Percentiles rank a stretch among this genome's conserved stretches.
Conservation (phyloP, 2,329 filamentous ascomycete species). For the Phyllachora maydis region DNA sequence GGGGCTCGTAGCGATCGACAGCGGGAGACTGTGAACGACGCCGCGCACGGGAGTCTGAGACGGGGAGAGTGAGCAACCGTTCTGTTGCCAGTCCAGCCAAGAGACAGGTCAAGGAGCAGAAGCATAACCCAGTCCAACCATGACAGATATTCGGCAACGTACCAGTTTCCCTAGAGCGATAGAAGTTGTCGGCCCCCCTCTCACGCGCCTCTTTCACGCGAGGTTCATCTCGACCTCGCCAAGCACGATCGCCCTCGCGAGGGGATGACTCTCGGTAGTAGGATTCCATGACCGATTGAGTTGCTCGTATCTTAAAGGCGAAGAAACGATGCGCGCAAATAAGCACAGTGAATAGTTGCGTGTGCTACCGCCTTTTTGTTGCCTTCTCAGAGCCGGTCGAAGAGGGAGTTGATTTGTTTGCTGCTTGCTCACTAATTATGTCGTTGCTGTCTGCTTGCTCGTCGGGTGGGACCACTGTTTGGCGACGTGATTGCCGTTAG, state of each 20-base stretch:
- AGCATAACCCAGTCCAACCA: background rate
- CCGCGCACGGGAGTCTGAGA: background rate
- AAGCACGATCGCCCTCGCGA: conserved; percentile 30
- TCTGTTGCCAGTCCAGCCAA: no score
- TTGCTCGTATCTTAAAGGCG: background rate
- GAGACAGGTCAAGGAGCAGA: conserved; percentile 1
- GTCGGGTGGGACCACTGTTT: conserved; percentile 21
- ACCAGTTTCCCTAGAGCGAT: conserved; percentile 52
- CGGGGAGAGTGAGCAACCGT: background rate
- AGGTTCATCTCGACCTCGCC: conserved; percentile 29
- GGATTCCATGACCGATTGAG: conserved; percentile 23
- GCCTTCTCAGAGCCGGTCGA: no score
- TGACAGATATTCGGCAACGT: conserved; percentile 14
- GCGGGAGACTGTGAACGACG: conserved; percentile 14
- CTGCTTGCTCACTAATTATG: conserved; percentile 10
- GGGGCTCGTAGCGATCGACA: conserved; percentile 60
- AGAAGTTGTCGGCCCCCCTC: conserved; percentile 35
- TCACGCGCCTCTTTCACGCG: no score
- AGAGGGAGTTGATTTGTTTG: conserved; percentile 5
- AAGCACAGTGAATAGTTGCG: background rate
- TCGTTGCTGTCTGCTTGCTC: conserved; percentile 7
- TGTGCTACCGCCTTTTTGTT: conserved; percentile 1
- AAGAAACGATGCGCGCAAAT: background rate
- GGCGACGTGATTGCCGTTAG: conserved; percentile 33
- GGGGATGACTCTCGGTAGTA: conserved; percentile 31